A percentile compares a stretch with the other conserved stretches of the same genome.
Evolutionary conservation across 164 flowering plant species (phyloP).

Genomic region (Platanus orientalis): DNA sequence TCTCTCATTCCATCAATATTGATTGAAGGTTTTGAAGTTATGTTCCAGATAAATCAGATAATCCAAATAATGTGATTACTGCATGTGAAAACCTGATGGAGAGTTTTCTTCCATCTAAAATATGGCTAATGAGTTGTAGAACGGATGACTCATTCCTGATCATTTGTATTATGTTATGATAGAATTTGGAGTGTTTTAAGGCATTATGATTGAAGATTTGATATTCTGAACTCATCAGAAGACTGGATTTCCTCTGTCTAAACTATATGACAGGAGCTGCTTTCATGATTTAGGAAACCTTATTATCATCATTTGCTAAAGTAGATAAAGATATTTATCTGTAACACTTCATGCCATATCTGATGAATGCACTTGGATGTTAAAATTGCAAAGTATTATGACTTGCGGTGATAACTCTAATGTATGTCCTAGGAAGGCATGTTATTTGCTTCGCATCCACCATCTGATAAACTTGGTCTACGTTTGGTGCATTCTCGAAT

Average conservation of each 20-base stretch:
- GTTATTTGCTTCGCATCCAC: neutral
- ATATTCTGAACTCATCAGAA: neutral
- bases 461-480: too few species aligned
- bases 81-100: neutral
- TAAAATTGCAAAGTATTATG: neutral
- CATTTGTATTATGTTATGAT: neutral
- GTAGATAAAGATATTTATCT: too few species aligned
- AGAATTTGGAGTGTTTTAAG: neutral
- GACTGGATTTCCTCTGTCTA: too few species aligned
- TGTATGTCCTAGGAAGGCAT: neutral
- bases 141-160: neutral
- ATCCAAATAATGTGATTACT: neutral
- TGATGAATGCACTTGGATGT: neutral
- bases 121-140: too few species aligned
- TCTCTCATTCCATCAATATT: neutral
- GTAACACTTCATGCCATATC: too few species aligned
- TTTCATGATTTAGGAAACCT: too few species aligned
- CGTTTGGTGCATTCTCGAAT: too few species aligned
- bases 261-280: too few species aligned
- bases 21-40: neutral
- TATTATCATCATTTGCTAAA: too few species aligned
- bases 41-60: neutral
- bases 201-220: neutral
- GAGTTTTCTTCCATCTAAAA: neutral
- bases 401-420: neutral